A percentile compares a stretch with the other conserved stretches of the same genome.
phyloP scores from a whole-genome alignment of 352 stramenopile genomes.

The Globisporangium nodosum region DNA sequence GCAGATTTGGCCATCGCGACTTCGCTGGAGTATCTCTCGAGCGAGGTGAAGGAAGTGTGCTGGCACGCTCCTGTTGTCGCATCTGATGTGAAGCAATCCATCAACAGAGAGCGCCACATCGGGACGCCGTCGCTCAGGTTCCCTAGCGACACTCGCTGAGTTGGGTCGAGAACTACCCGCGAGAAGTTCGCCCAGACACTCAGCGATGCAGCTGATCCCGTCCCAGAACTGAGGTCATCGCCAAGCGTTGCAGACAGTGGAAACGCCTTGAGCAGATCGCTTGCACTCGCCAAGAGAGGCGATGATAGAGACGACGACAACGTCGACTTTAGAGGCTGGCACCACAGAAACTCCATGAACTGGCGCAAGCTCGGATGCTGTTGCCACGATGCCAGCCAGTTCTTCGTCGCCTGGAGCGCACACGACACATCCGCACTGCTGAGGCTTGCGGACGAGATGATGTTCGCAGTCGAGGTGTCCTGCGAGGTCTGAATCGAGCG shows the following conservation, averaged over 20 bases:
- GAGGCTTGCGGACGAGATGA: conserved; percentile 7
- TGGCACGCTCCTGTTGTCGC: conserved; percentile 19
- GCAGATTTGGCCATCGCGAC: neutral
- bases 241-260: conserved; percentile 8
- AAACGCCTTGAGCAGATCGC: conserved; percentile 17
- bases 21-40: conserved; percentile 2
- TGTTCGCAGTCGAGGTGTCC: neutral
- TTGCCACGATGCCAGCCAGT: conserved; percentile 55
- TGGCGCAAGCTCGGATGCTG: conserved; percentile 35
- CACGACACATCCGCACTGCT: conserved; percentile 22
- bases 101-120: conserved; percentile 32
- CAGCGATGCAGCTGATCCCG: neutral
- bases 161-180: conserved; percentile 22
- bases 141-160: conserved; percentile 23
- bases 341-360: conserved; percentile 54
- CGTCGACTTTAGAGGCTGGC: conserved; percentile 6
- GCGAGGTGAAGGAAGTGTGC: neutral
- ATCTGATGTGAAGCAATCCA: conserved; percentile 30
- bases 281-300: conserved; percentile 6
- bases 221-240: neutral
- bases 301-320: conserved; percentile 8
- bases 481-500: neutral
- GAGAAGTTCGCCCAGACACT: conserved; percentile 11
- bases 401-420: conserved; percentile 26
- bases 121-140: conserved; percentile 31